Base-by-base conservation (phyloP, 371 early-diverging fungal genomes). In the Sporodiniella umbellata region DNA sequence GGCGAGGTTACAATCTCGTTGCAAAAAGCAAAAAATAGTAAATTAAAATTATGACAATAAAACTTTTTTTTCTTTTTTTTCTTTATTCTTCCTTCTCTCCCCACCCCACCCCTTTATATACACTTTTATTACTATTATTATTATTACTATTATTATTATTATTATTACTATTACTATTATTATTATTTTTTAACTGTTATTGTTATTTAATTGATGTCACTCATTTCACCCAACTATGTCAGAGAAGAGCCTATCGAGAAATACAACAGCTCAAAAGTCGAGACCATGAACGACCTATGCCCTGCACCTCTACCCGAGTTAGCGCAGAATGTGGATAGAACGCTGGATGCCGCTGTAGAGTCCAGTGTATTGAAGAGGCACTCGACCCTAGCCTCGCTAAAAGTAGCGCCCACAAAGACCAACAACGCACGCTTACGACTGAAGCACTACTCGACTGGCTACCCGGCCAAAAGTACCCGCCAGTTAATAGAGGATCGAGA, bases 381-480 rank as follows among this genome's bases (percentile, higher is more conserved):
- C 33, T 61, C 61, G 11, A 56, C 61, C 5, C 17, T 56, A 14
- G 47, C 55, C 18, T 48, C 48, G 24, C 11, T 28, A 11, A 35
- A 44, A 17, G 48, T n/a, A n/a, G n/a, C n/a, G n/a, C n/a, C n/a
- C 33, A 1, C 33, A 37, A 33, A 19, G 37, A 11, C 19, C 14
- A 4, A 4, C n/a, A 37, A 33, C 24, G 17, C 18, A 19, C 40
- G 21, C 7, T 22, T 52, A 2, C 21, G 58, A 4, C 58, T 56
- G 11, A 59, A 71, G 26, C 68, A 74, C 39, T 55, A 74, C 33
- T 70, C 75, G 15, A 74, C 75, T 2, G 75, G 75, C 0, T 70
- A 74, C 40, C 53, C 62, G 21, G 30, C 67, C 8, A 63, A 58
- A 53, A 44, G 45, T 38, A 54, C 47, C 19, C 53, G 53, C 57